These are phyloP conservation scores for Phytophthora cryptogea DNA, from an alignment of 352 stramenopile genomes.

Conservation along the genomic window DNA sequence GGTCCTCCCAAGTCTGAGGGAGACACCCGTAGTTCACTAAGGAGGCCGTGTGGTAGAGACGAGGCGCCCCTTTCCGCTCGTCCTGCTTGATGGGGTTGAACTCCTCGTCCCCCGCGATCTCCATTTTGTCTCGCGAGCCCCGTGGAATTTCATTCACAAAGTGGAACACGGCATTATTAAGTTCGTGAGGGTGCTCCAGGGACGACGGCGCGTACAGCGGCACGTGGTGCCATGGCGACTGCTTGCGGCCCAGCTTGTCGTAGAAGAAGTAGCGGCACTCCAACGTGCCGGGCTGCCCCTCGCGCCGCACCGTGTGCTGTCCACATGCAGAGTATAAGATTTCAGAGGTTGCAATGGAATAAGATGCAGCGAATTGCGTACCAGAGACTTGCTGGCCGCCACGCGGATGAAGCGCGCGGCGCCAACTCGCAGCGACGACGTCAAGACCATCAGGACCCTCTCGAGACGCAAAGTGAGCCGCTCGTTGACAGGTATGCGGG, in stretches of 20 bases:
- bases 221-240: conserved; percentile 94
- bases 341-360: neutral
- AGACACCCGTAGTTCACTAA: conserved; percentile 98
- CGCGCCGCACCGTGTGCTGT: conserved; percentile 70
- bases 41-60: conserved; percentile 88
- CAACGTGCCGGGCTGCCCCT: conserved; percentile 63
- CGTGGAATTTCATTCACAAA: conserved; percentile 95
- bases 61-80: conserved; percentile 96
- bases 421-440: conserved; percentile 14
- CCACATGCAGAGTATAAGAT: neutral
- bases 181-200: conserved; percentile 39
- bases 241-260: conserved; percentile 69
- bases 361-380: neutral
- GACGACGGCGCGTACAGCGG: conserved; percentile 66
- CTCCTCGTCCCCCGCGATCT: conserved; percentile 91
- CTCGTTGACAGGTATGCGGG: neutral
- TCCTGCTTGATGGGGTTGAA: conserved; percentile 98
- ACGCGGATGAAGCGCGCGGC: conserved; percentile 15
- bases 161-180: conserved; percentile 78
- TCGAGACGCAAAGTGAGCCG: conserved; percentile 1
- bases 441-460: conserved; percentile 14
- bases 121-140: conserved; percentile 91
- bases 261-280: conserved; percentile 88
- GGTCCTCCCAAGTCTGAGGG: conserved; percentile 99
- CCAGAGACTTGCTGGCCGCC: conserved; percentile 20